These are phyloP conservation scores for Botrytis porri DNA, from an alignment of 2,329 filamentous ascomycete species.

Conservation along the genomic window DNA sequence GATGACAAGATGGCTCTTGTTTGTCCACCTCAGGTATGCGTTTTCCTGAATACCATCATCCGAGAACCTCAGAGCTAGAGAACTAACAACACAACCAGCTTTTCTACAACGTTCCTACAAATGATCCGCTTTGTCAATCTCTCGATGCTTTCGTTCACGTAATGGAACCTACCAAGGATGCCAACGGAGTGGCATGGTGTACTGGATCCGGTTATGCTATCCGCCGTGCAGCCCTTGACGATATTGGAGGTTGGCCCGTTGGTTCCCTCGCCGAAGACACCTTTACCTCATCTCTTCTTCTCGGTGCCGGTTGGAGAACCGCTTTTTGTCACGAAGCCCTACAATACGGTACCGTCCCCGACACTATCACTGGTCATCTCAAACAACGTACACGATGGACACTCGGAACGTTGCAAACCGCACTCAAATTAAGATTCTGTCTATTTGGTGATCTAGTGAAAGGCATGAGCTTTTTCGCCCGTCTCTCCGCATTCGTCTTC, in stretches of 20 bases:
- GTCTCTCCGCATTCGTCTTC: slow-evolving; percentile 58
- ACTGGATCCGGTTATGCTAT: slow-evolving; percentile 62
- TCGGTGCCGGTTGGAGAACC: slow-evolving; percentile 60
- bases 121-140: slow-evolving; percentile 54
- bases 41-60: neutral
- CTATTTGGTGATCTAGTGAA: slow-evolving; percentile 52
- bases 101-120: slow-evolving; percentile 60
- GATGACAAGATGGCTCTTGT: slow-evolving; percentile 56
- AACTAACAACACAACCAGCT: slow-evolving; percentile 37
- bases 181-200: slow-evolving; percentile 55
- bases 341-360: slow-evolving; percentile 58
- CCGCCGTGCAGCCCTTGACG: slow-evolving; percentile 56
- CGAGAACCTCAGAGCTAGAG: no score
- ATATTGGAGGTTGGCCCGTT: slow-evolving; percentile 60
- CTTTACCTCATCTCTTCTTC: slow-evolving; percentile 55
- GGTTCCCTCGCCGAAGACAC: slow-evolving; percentile 61
- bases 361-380: slow-evolving; percentile 53
- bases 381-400: slow-evolving; percentile 56
- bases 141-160: slow-evolving; percentile 57
- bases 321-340: slow-evolving; percentile 58
- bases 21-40: slow-evolving; percentile 52
- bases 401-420: slow-evolving; percentile 47
- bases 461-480: slow-evolving; percentile 54
- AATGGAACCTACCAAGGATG: slow-evolving; percentile 47
- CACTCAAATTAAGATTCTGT: slow-evolving; percentile 59